Percentiles rank a stretch among this genome's conserved stretches.
phyloP scores from a whole-genome alignment of 345 rosid genomes.

The Eucalyptus curtisii region DNA sequence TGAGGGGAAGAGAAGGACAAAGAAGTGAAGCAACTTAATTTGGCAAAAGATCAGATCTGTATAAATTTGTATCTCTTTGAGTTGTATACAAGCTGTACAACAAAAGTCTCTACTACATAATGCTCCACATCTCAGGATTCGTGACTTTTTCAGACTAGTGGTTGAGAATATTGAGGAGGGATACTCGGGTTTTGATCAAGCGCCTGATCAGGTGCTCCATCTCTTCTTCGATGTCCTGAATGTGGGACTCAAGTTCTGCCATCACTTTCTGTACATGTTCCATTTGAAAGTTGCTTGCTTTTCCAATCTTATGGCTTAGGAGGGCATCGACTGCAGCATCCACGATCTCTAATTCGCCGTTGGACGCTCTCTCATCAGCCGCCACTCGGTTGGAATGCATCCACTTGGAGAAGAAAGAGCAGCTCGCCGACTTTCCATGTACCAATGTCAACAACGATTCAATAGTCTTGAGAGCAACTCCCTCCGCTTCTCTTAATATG shows the following conservation, averaged over 20 bases:
- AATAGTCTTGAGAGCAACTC: not conserved
- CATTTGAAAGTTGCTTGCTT: not conserved
- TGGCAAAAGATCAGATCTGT: not conserved
- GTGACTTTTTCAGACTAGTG: not conserved
- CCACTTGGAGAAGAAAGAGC: not conserved
- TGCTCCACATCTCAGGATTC: not conserved
- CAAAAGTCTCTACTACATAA: not conserved
- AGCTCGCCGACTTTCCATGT: not conserved
- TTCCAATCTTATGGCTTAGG: not conserved
- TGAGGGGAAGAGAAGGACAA: not conserved
- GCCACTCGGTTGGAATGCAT: not conserved
- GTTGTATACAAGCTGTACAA: not conserved
- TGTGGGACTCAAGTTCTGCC: conserved; percentile 20
- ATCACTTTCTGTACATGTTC: conserved; percentile 2
- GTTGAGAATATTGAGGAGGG: conserved; percentile 25
- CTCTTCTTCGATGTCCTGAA: conserved; percentile 34
- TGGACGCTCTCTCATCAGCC: not conserved
- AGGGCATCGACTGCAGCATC: conserved; percentile 7
- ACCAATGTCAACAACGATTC: not conserved
- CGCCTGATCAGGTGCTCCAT: conserved; percentile 16
- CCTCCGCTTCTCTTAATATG: not conserved
- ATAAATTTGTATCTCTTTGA: not conserved
- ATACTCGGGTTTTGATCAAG: conserved; percentile 34
- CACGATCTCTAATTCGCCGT: not conserved
- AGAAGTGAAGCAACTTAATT: not conserved